Evolutionary conservation across 371 early-diverging fungal species (phyloP).

Genomic region (Parasitella parasitica): DNA sequence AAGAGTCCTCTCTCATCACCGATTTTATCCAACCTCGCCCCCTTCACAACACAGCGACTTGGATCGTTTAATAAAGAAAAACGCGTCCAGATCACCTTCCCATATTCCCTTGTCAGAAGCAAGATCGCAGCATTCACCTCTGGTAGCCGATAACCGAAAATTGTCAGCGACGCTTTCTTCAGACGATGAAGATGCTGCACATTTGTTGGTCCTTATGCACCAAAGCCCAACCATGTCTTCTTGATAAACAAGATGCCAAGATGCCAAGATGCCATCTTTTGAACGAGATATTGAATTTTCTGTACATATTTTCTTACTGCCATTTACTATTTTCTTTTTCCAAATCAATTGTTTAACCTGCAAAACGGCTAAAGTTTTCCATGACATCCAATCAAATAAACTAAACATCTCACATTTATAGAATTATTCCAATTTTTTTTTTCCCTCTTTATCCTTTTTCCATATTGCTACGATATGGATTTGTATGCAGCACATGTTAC

Average conservation of each 20-base stretch:
- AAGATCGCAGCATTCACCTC: not conserved
- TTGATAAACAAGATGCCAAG: no score
- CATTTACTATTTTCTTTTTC: not conserved
- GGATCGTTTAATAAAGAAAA: conserved; percentile 13
- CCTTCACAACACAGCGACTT: conserved; percentile 12
- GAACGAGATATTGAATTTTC: not conserved
- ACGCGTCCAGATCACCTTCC: conserved; percentile 5
- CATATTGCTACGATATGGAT: not conserved
- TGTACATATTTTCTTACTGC: not conserved
- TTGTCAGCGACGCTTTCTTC: conserved; percentile 21
- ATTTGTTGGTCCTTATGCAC: conserved; percentile 30
- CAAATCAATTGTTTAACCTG: not conserved
- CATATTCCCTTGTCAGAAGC: conserved; percentile 7
- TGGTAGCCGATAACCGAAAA: not conserved
- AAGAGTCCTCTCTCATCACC: conserved; percentile 9
- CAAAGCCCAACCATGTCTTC: conserved; percentile 28
- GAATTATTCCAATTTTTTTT: not conserved
- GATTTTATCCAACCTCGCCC: conserved; percentile 20
- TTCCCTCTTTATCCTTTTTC: conserved; percentile 2
- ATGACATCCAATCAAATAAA: conserved; percentile 1
- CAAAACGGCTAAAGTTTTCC: not conserved
- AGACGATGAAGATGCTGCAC: conserved; percentile 30
- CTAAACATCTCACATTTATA: not conserved
- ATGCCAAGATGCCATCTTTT: no score
- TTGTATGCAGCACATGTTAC: conserved; percentile 1